Evolutionary conservation across 768 basidiomycete genomes (phyloP).

Genomic region (Collybia nuda): DNA sequence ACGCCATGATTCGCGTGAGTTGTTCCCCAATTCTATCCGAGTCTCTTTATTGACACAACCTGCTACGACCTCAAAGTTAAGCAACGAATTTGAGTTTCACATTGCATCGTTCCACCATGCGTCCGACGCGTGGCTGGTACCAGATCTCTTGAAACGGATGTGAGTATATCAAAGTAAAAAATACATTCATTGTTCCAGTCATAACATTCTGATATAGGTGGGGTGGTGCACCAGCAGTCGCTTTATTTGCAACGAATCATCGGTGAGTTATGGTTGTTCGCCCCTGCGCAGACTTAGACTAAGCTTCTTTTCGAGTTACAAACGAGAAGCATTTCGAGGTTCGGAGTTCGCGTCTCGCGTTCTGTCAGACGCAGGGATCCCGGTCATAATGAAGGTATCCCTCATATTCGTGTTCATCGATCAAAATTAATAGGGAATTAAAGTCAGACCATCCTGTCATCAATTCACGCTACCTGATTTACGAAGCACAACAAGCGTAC

Average conservation of each 20-base stretch:
- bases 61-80: conserved; percentile 44
- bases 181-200: neutral
- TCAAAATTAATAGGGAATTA: conserved; percentile 1
- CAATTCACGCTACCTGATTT: conserved; percentile 66
- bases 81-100: conserved; percentile 88
- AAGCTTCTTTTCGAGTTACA: conserved; percentile 30
- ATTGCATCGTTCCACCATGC: conserved; percentile 86
- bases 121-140: conserved; percentile 89
- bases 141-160: conserved; percentile 73
- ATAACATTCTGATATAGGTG: conserved; percentile 24
- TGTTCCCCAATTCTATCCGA: neutral
- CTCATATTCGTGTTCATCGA: neutral
- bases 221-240: conserved; percentile 66
- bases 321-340: conserved; percentile 64
- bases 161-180: conserved; percentile 34
- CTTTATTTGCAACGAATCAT: conserved; percentile 80
- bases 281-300: neutral
- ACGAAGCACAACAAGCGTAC: conserved; percentile 73
- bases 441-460: conserved; percentile 60
- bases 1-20: conserved; percentile 64
- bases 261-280: conserved; percentile 31
- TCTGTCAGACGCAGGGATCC: conserved; percentile 68
- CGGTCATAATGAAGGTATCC: conserved; percentile 76
- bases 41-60: neutral
- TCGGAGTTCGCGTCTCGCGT: conserved; percentile 78